Base-by-base conservation (phyloP, 805 yeast species). In the Ogataea glucozyma region DNA sequence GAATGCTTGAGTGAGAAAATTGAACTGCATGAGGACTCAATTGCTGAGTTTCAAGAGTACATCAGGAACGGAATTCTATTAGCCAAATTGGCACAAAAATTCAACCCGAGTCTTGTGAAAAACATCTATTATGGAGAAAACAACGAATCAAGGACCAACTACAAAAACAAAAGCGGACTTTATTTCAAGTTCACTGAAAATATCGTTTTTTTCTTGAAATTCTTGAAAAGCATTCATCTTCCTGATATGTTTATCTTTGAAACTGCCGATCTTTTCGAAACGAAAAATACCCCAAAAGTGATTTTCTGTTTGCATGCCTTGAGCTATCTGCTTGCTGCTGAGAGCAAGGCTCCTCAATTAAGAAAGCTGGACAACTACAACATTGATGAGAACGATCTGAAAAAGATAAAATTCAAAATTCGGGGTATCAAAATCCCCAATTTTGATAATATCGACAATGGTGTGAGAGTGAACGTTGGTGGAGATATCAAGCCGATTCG, bases 101-200 rank as follows among this genome's bases (percentile, higher is more conserved):
- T 93, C 41, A 78, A 84, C 35, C 91, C 97, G 0, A 73, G 77
- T 0, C 67, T 76, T 40, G 81, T 81, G 37, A 68, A 71, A 51
- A 62, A 78, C 61, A 60, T 85, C 76, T 54, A 79, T 79, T 37
- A 75, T 75, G 53, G 85, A 71, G 51, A 52, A 58, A 43, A 44
- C 36, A 46, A 41, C 27, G 32, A 42, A 5, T 21, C 51, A 1
- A 41, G 48, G 7, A 44, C 46, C 3, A 47, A 52, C 13, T 57
- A 51, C 40, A 62, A 58, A 58, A 61, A 58, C 31, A 69, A 58
- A 44, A 48, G 52, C 3, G 64, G 60, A 1, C 71, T 90, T 29
- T 90, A 88, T 60, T 93, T 88, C 70, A 81, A 85, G 48, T 96
- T 88, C 62, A 88, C 96, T 0, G 97, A 93, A 59, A 93, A 93